phyloP scores from a whole-genome alignment of 495 filamentous ascomycete genomes.

The Penicillium canescens region DNA sequence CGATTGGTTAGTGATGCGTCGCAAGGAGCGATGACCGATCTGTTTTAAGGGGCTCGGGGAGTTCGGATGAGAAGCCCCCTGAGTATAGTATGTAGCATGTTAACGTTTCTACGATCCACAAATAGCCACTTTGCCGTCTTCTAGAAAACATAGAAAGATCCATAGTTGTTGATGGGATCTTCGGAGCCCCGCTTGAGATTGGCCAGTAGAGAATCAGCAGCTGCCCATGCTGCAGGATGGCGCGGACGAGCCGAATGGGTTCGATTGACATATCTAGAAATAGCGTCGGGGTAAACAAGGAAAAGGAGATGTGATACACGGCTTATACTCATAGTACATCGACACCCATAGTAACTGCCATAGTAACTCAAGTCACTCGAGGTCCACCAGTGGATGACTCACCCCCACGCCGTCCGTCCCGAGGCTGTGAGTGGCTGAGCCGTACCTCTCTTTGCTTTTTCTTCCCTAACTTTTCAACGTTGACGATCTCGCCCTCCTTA shows the following conservation, averaged over 20 bases:
- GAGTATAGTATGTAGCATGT: not conserved
- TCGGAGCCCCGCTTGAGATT: conserved; percentile 1
- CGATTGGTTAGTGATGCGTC: conserved; percentile 71
- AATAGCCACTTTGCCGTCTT: conserved; percentile 1
- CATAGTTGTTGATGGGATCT: conserved; percentile 3
- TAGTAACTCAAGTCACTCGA: conserved; percentile 12
- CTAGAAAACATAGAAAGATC: conserved; percentile 2
- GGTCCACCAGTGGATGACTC: conserved; percentile 19
- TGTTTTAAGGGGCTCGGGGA: conserved; percentile 31
- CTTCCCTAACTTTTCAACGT: conserved; percentile 23
- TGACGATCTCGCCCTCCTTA: conserved; percentile 26
- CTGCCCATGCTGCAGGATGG: not conserved
- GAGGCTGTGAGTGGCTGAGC: conserved; percentile 33
- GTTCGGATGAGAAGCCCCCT: not conserved
- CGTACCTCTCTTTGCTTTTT: conserved; percentile 11
- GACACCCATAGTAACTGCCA: not conserved
- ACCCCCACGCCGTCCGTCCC: conserved; percentile 35
- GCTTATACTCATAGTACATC: conserved; percentile 2
- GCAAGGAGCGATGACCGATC: conserved; percentile 62
- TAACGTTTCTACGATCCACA: conserved; percentile 6
- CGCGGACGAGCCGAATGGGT: too few species aligned
- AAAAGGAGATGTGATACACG: not conserved
- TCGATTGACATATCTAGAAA: too few species aligned
- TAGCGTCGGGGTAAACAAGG: too few species aligned
- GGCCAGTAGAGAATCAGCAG: not conserved